A percentile compares a stretch with the other conserved stretches of the same genome.
Conservation (phyloP, 116 monocot species). For the Iris pallida region DNA sequence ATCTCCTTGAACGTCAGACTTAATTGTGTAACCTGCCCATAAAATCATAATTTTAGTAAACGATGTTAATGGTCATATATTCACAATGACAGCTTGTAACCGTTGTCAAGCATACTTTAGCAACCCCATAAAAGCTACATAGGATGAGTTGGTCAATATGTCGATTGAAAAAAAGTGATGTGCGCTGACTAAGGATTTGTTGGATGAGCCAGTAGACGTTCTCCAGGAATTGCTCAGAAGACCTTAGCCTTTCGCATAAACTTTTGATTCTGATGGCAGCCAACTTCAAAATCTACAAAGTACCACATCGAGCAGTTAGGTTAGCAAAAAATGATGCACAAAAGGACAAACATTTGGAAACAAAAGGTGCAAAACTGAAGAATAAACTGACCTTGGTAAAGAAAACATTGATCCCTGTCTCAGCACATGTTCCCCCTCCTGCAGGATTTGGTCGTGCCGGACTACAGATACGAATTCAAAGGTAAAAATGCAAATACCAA, state of each 20-base stretch:
- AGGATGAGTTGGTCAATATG: slow-evolving; percentile 95
- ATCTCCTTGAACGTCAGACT: slow-evolving; percentile 84
- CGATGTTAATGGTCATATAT: not conserved
- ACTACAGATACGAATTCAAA: slow-evolving; percentile 33
- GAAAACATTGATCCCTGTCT: slow-evolving; percentile 64
- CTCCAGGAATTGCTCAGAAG: slow-evolving; percentile 56
- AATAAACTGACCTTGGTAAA: slow-evolving; percentile 59
- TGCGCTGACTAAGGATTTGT: slow-evolving; percentile 74
- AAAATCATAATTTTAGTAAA: slow-evolving; percentile 17
- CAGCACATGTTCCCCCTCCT: slow-evolving; percentile 85
- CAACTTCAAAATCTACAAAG: slow-evolving; percentile 74
- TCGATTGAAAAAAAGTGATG: slow-evolving; percentile 73
- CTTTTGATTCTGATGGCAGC: slow-evolving; percentile 86
- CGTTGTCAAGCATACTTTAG: slow-evolving; percentile 50
- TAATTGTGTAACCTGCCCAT: slow-evolving; percentile 56
- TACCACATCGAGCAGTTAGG: not conserved
- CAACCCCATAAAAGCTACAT: slow-evolving; percentile 91
- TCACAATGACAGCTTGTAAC: not conserved
- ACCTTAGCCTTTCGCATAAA: slow-evolving; percentile 79
- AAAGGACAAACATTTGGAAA: not conserved
- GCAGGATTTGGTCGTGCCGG: slow-evolving; percentile 77
- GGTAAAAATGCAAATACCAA: not conserved
- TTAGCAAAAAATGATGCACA: not conserved
- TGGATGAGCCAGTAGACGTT: slow-evolving; percentile 69
- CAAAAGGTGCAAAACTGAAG: not conserved